Conservation (phyloP, 371 early-diverging fungal species). For the Conidiobolus incongruus region DNA sequence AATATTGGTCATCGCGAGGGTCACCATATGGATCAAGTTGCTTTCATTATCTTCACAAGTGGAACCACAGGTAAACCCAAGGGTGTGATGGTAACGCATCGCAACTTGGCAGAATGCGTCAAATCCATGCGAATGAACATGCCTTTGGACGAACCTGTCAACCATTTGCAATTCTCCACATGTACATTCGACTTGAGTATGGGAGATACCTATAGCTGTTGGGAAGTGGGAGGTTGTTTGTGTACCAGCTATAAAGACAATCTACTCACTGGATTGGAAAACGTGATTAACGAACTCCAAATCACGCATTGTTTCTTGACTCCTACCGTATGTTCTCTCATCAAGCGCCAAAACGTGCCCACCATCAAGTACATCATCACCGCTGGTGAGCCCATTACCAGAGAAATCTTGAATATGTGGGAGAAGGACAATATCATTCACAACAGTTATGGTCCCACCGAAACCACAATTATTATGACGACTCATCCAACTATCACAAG, state of each 20-base stretch:
- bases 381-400: background rate
- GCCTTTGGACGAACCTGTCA: background rate
- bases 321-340: background rate
- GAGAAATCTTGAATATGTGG: background rate
- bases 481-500: background rate
- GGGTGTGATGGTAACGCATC: constrained; percentile 59
- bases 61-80: constrained; percentile 53
- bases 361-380: background rate
- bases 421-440: background rate
- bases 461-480: background rate
- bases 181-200: background rate
- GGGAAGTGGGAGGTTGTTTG: background rate
- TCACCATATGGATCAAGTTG: constrained; percentile 28
- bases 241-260: background rate
- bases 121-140: background rate
- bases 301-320: background rate
- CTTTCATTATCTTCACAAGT: constrained; percentile 94
- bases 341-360: background rate
- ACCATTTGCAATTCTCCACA: background rate
- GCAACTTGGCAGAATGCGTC: background rate
- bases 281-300: background rate
- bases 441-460: background rate
- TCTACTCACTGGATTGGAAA: background rate
- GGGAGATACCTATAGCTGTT: background rate
- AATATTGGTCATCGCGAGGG: background rate